phyloP scores from a whole-genome alignment of 2,329 filamentous ascomycete species.

The Scytalidium lignicola region DNA sequence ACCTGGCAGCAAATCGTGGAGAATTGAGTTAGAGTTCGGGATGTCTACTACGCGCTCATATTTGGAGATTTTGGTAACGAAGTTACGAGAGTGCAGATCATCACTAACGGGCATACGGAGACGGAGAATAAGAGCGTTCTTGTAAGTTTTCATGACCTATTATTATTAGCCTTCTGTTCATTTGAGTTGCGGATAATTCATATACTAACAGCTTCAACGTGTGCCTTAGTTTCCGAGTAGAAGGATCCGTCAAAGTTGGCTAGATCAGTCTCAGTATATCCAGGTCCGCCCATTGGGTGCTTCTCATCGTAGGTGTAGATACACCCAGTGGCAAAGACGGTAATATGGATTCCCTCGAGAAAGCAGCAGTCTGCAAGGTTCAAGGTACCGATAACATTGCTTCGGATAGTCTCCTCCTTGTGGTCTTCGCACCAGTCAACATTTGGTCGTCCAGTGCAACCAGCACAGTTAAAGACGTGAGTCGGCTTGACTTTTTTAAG shows the following conservation, averaged over 20 bases:
- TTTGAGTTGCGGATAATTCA: neutral
- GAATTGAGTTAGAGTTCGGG: slow-evolving; percentile 63
- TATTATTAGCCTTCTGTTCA: slow-evolving; percentile 8
- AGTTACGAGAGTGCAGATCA: slow-evolving; percentile 61
- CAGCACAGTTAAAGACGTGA: slow-evolving; percentile 62
- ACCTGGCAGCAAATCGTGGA: slow-evolving; percentile 58
- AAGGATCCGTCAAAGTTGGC: slow-evolving; percentile 64
- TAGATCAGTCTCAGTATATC: slow-evolving; percentile 56
- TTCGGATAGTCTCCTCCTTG: slow-evolving; percentile 61
- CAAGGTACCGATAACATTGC: slow-evolving; percentile 61
- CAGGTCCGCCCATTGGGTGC: slow-evolving; percentile 55
- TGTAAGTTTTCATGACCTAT: slow-evolving; percentile 57
- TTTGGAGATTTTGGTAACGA: slow-evolving; percentile 63
- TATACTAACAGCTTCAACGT: slow-evolving; percentile 54
- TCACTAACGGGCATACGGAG: slow-evolving; percentile 66
- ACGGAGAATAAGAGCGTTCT: slow-evolving; percentile 57
- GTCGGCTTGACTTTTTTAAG: slow-evolving; percentile 57
- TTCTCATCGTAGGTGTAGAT: slow-evolving; percentile 59
- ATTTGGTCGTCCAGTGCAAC: slow-evolving; percentile 61
- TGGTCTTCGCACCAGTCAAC: slow-evolving; percentile 70
- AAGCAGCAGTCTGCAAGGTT: slow-evolving; percentile 59
- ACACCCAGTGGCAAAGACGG: slow-evolving; percentile 63
- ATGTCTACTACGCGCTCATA: slow-evolving; percentile 64
- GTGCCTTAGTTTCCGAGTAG: slow-evolving; percentile 62
- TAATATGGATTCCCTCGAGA: slow-evolving; percentile 54